Conservation (phyloP, 306 rosid species). For the Potentilla sterilis region DNA sequence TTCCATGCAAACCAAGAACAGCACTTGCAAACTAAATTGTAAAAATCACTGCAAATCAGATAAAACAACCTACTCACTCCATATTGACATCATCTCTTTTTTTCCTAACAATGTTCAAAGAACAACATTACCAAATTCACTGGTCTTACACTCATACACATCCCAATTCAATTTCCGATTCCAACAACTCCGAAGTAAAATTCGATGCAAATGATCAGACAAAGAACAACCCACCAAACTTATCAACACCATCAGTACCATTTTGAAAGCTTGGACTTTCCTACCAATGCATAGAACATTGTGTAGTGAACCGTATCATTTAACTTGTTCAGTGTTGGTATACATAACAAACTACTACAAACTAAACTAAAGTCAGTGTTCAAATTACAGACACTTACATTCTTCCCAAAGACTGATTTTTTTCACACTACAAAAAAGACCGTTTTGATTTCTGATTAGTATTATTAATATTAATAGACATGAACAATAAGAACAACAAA, state of each 20-base stretch:
- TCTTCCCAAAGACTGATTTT: not conserved
- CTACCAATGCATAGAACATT: not conserved
- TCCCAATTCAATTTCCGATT: not conserved
- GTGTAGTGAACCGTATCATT: not conserved
- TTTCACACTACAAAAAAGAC: not conserved
- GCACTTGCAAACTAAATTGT: not conserved
- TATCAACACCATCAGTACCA: not conserved
- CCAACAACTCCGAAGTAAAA: not conserved
- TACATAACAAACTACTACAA: not conserved
- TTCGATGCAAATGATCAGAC: not conserved
- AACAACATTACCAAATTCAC: not conserved
- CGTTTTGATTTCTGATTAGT: not conserved
- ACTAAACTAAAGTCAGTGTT: too few relatives aligned
- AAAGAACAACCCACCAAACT: not conserved
- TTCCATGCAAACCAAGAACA: not conserved
- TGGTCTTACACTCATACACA: too few relatives aligned
- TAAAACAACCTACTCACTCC: not conserved
- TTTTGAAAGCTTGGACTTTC: not conserved
- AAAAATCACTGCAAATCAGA: not conserved
- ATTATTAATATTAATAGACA: too few relatives aligned
- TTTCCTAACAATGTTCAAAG: not conserved
- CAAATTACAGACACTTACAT: not conserved
- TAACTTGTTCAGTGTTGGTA: not conserved
- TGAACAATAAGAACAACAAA: not conserved
- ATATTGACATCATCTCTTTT: not conserved